Evolutionary conservation across 805 yeast species (phyloP), one percentile per base, ranked within the genome.

Genomic region (Yamadazyma endophytica): DNA sequence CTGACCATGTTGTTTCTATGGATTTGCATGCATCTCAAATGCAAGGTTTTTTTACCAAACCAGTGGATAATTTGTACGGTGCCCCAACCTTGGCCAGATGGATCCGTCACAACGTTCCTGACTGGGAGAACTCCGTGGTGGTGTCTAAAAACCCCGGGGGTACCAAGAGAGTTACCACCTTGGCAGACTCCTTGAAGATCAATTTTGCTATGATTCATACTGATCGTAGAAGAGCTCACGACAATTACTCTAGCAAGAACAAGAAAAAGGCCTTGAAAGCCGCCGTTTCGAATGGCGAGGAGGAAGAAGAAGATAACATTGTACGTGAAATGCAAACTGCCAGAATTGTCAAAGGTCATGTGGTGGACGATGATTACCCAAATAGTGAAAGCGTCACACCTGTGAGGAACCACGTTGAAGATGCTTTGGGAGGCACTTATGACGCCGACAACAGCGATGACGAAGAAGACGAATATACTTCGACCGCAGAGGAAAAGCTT

Each of bases 141-240:
- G 98, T 92, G 9, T 88, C 97, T n/a, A 92, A 92, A 57, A 92
- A 92, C 61, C 97, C 99, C 13, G 99, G 98, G 42, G 98, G 98
- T 35, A 89, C 99, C 13, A 92, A 92, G 58, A 76, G 98, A 45
- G 99, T 92, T 32, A 92, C 99, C 13, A 89, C 97, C 1, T 70
- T 92, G 48, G 98, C 98, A n/a, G 98, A 94, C 63, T 79, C 94
- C 22, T 71, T 92, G 48, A 90, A 90, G 62, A 85, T 92, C 46
- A 88, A 92, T 58, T 92, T 92, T 54, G 99, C 98, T 37, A 90
- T 92, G 97, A 90, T 94, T 46, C 97, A 92, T 56, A 92, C 98
- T 13, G 99, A 92, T 63, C 78, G 97, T 54, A 81, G 97, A 61
- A 79, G 98, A 61, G 74, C 81, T 26, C 82, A 82, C 47, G 95